A percentile compares a stretch with the other conserved stretches of the same genome.
These are phyloP conservation scores for Kodamaea nitidulidarum DNA, from an alignment of 805 yeast species.

Conservation along the genomic window DNA sequence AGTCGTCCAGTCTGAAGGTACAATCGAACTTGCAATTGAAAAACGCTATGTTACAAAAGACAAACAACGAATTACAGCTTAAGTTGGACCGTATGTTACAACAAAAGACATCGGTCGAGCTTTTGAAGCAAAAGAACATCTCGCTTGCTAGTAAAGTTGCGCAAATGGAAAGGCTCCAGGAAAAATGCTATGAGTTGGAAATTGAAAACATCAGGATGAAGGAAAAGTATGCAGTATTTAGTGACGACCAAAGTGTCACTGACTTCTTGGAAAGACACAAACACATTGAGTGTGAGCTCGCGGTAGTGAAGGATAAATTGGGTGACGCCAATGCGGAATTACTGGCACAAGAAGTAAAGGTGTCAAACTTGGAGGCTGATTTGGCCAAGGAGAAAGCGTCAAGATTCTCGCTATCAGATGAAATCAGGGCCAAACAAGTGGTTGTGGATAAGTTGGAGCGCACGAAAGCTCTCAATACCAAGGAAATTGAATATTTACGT, in stretches of 20 bases:
- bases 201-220: constrained; percentile 47
- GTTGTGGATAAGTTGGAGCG: constrained; percentile 41
- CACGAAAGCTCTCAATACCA: constrained; percentile 48
- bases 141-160: constrained; percentile 37
- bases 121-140: constrained; percentile 53
- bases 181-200: constrained; percentile 45
- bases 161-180: constrained; percentile 39
- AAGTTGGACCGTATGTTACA: constrained; percentile 49
- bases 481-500: constrained; percentile 57
- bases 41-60: constrained; percentile 41
- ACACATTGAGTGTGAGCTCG: constrained; percentile 25
- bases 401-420: neutral
- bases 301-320: constrained; percentile 36
- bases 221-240: constrained; percentile 40
- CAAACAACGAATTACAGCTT: constrained; percentile 49
- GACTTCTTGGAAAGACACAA: constrained; percentile 35
- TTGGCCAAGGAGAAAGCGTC: neutral
- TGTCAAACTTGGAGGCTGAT: constrained; percentile 13
- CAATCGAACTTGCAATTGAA: constrained; percentile 22
- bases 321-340: constrained; percentile 19
- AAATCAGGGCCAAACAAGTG: constrained; percentile 13
- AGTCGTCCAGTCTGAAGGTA: constrained; percentile 2
- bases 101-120: constrained; percentile 44
- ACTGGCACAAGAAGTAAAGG: constrained; percentile 8
- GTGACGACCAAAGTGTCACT: constrained; percentile 12